A percentile compares a stretch with the other conserved stretches of the same genome.
These are phyloP conservation scores for Akanthomyces uredinophilus DNA, from an alignment of 2,329 filamentous ascomycete species.

Conservation along the genomic window DNA sequence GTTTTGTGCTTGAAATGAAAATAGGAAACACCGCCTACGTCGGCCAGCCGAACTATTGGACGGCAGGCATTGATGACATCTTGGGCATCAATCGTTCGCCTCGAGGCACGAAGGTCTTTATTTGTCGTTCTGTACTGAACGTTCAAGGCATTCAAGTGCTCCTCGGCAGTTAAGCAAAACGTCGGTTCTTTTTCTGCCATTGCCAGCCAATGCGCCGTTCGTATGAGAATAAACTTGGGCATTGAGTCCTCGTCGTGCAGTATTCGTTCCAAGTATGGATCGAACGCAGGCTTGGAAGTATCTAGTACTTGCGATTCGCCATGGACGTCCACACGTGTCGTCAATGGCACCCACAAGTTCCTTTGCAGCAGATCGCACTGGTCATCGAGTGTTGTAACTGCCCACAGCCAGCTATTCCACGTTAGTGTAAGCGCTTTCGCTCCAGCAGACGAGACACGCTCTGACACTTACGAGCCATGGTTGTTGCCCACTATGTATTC, in stretches of 20 bases:
- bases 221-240: conserved; percentile 6
- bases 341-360: neutral
- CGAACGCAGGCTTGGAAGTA: neutral
- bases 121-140: neutral
- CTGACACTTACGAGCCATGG: neutral
- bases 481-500: neutral
- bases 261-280: conserved; percentile 9
- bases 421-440: neutral
- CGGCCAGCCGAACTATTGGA: neutral
- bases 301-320: neutral
- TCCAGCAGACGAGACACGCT: neutral
- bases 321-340: neutral
- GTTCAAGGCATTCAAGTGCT: neutral
- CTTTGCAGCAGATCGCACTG: neutral
- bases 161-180: neutral
- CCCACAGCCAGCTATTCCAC: conserved; percentile 3
- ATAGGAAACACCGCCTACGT: neutral
- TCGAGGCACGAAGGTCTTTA: neutral
- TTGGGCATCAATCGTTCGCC: neutral
- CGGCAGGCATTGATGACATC: conserved; percentile 1
- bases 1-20: conserved; percentile 3
- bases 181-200: neutral
- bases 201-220: neutral
- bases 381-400: neutral
- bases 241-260: neutral